phyloP scores from a whole-genome alignment of 1,284 basidiomycete species.

The Singerocomus inundabilis region DNA sequence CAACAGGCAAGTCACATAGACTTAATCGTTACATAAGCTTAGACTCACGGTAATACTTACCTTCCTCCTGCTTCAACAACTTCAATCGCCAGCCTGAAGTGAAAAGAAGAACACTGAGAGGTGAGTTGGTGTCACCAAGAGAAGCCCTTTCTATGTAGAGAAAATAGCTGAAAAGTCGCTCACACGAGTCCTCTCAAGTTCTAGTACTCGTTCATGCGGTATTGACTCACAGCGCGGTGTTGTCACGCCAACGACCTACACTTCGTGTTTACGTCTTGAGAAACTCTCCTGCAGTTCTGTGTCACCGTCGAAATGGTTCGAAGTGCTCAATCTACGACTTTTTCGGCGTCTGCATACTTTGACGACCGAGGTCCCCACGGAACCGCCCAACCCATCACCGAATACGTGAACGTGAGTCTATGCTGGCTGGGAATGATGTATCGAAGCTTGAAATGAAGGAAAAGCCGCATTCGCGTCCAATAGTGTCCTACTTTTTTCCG shows the following conservation, averaged over 20 bases:
- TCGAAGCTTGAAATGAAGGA: slow-evolving; percentile 20
- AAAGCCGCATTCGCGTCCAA: slow-evolving; percentile 79
- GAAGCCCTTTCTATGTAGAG: too few species aligned
- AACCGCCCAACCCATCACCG: slow-evolving; percentile 69
- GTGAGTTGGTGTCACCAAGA: background rate
- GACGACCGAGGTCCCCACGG: slow-evolving; percentile 67
- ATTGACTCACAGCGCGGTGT: background rate
- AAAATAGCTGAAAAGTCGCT: background rate
- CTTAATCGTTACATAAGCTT: slow-evolving; percentile 19
- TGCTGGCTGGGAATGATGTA: slow-evolving; percentile 27
- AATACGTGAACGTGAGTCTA: slow-evolving; percentile 63
- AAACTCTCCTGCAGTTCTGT: background rate
- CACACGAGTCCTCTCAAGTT: background rate
- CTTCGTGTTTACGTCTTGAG: background rate
- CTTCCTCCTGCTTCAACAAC: background rate
- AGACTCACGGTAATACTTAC: background rate
- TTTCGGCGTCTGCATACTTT: slow-evolving; percentile 70
- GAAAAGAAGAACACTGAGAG: background rate
- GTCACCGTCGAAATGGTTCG: slow-evolving; percentile 37
- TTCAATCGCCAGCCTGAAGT: background rate
- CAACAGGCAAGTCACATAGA: background rate
- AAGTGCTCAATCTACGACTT: slow-evolving; percentile 53
- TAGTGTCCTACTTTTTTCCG: slow-evolving; percentile 95
- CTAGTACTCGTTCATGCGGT: background rate
- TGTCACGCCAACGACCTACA: background rate